Conservation (phyloP, 116 monocot genomes). For the Papilionanthe hybrid region DNA sequence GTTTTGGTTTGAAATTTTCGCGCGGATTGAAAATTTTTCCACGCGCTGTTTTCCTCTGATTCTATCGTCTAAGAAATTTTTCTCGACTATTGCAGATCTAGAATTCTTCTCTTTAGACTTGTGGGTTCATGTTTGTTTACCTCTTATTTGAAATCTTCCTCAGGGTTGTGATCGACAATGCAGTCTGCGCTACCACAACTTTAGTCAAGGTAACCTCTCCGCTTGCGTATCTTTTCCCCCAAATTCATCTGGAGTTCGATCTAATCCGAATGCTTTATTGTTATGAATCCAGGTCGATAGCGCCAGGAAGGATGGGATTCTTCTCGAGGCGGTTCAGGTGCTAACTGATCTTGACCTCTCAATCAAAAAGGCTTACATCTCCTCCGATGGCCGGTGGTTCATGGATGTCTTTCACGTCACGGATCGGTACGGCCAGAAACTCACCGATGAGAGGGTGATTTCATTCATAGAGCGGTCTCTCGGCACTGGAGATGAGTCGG, state of each 20-base stretch:
- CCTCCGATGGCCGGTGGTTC: slow-evolving; percentile 85
- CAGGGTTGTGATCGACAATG: slow-evolving; percentile 89
- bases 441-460: slow-evolving; percentile 41
- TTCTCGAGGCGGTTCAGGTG: slow-evolving; percentile 59
- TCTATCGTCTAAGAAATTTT: too few species aligned
- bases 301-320: slow-evolving; percentile 50
- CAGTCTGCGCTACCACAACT: slow-evolving; percentile 53
- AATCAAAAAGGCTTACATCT: slow-evolving; percentile 75
- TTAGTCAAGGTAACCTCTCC: slow-evolving; percentile 36
- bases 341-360: slow-evolving; percentile 60
- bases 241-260: not conserved
- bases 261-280: not conserved
- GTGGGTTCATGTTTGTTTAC: not conserved
- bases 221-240: not conserved
- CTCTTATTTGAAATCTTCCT: not conserved
- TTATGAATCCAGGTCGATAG: slow-evolving; percentile 44
- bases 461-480: slow-evolving; percentile 51
- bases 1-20: not conserved
- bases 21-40: not conserved
- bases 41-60: not conserved
- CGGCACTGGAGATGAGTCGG: not conserved
- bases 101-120: not conserved
- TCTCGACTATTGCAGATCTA: not conserved
- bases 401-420: slow-evolving; percentile 93
- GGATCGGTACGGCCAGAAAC: slow-evolving; percentile 48